Conservation (phyloP, 192 early-diverging fungal genomes). For the Entrophospora sp. region DNA sequence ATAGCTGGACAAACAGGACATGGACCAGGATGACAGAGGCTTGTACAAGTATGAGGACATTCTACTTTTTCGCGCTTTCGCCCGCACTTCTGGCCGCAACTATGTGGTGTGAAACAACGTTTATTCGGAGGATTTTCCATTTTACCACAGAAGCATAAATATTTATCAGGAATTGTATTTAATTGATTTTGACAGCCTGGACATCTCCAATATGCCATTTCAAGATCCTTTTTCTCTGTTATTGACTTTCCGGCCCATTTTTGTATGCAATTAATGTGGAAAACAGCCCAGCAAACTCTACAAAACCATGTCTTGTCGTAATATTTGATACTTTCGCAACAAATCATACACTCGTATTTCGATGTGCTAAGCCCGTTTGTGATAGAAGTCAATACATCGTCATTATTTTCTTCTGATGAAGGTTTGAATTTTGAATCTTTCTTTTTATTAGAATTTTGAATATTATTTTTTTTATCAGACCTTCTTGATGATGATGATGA, state of each 20-base stretch:
- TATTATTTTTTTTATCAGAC: not conserved
- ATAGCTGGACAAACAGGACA: constrained; percentile 83
- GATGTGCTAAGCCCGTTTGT: constrained; percentile 54
- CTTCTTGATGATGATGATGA: not conserved
- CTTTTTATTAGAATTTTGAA: not conserved
- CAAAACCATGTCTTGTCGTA: constrained; percentile 79
- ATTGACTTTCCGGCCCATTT: constrained; percentile 67
- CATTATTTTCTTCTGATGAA: constrained; percentile 29
- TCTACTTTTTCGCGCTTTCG: constrained; percentile 36
- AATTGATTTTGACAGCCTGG: constrained; percentile 81
- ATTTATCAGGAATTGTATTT: constrained; percentile 58
- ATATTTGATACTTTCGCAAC: constrained; percentile 74
- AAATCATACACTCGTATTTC: constrained; percentile 94
- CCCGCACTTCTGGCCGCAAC: constrained; percentile 76
- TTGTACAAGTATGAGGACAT: constrained; percentile 74
- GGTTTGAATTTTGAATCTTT: constrained; percentile 4
- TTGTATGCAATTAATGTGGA: constrained; percentile 79
- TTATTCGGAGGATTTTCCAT: constrained; percentile 55
- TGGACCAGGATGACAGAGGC: constrained; percentile 88
- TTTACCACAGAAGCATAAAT: constrained; percentile 81
- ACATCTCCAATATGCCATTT: constrained; percentile 64
- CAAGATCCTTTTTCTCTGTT: no score
- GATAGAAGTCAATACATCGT: constrained; percentile 57
- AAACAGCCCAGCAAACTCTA: constrained; percentile 78
- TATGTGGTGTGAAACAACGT: constrained; percentile 68